Conservation (phyloP, 2,329 filamentous ascomycete genomes). For the Arthroderma sp. region DNA sequence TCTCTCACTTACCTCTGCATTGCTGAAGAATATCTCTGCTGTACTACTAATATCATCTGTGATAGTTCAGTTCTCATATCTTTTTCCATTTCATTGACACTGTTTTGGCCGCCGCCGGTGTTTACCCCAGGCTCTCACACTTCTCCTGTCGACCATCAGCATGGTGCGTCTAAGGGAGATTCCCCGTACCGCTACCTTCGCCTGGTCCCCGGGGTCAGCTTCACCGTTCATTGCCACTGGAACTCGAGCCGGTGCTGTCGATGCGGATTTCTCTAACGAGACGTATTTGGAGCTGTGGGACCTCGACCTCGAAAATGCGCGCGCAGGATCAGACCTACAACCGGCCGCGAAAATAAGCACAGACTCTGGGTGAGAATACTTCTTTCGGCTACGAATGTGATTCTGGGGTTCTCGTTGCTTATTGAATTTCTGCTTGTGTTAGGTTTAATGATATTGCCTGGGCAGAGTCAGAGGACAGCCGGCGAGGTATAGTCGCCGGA, state of each 20-base stretch:
- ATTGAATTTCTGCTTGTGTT: background rate
- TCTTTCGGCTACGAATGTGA: slow-evolving; percentile 66
- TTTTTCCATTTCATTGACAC: too few species aligned
- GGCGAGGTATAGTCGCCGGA: slow-evolving; percentile 82
- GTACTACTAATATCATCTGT: too few species aligned
- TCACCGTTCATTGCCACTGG: slow-evolving; percentile 81
- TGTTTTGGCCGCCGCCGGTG: too few species aligned
- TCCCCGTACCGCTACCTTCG: slow-evolving; percentile 88
- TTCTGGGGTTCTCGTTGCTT: slow-evolving; percentile 36
- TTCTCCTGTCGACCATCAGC: slow-evolving; percentile 15
- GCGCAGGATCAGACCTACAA: slow-evolving; percentile 69
- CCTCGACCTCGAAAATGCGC: slow-evolving; percentile 63
- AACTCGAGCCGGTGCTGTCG: slow-evolving; percentile 86
- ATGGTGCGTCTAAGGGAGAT: slow-evolving; percentile 98
- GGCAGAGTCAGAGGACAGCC: slow-evolving; percentile 67
- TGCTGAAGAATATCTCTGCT: too few species aligned
- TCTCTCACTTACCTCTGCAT: too few species aligned
- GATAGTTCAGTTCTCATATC: too few species aligned
- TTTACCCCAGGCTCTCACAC: too few species aligned
- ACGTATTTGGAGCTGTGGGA: slow-evolving; percentile 96
- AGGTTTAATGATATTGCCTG: slow-evolving; percentile 94
- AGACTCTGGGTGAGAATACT: slow-evolving; percentile 61
- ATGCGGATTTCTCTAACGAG: slow-evolving; percentile 94
- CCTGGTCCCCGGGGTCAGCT: slow-evolving; percentile 75
- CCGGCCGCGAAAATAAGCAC: slow-evolving; percentile 72